Evolutionary conservation across 202 grass and related monocot genomes (phyloP).

Genomic region (Bolboschoenoplectus hybrid): DNA sequence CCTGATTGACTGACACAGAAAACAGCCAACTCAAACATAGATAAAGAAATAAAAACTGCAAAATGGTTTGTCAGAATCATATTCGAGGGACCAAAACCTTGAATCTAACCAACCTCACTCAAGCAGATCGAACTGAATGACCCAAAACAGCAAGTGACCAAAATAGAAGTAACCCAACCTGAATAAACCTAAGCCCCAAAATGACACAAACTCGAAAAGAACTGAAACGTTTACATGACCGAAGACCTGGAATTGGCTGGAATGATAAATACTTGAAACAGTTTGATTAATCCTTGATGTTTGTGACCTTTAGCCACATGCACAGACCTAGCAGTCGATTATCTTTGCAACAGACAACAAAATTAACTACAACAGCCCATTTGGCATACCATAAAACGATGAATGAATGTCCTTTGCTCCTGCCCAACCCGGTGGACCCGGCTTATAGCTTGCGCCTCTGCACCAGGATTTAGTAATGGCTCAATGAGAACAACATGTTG

Average conservation of each 20-base stretch:
- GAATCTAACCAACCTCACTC: neutral
- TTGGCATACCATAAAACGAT: conserved; percentile 75
- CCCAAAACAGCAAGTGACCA: neutral
- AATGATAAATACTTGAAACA: neutral
- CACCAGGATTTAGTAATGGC: conserved; percentile 81
- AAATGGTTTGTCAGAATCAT: neutral
- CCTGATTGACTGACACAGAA: neutral
- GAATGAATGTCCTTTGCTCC: conserved; percentile 87
- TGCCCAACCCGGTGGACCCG: conserved; percentile 91
- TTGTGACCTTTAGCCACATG: neutral
- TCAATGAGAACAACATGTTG: conserved; percentile 90
- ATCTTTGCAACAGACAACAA: neutral
- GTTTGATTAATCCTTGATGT: neutral
- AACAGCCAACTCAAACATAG: conserved; percentile 16
- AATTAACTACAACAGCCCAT: neutral
- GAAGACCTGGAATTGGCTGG: neutral
- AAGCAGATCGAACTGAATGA: neutral
- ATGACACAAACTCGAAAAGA: neutral
- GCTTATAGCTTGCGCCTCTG: conserved; percentile 91
- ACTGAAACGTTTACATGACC: neutral
- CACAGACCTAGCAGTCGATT: neutral
- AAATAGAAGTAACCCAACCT: neutral
- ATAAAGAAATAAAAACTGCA: neutral
- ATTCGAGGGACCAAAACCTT: neutral
- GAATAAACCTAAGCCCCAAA: neutral